A percentile compares a stretch with the other conserved stretches of the same genome.
Conservation (phyloP, 192 early-diverging fungal genomes). For the Coemansia javaensis region DNA sequence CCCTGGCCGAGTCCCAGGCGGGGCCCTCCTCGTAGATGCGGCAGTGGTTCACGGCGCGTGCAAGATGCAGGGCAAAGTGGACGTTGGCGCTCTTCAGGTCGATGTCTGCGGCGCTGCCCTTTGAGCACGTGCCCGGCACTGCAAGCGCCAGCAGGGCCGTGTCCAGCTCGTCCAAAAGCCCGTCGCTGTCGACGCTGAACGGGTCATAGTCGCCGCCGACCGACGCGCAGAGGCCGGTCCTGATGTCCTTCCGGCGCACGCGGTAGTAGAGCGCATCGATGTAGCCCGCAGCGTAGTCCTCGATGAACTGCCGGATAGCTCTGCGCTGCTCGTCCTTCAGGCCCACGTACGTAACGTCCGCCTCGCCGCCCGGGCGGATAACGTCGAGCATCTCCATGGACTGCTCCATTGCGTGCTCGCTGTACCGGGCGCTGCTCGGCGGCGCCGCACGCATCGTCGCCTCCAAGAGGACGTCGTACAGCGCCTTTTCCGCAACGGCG, state of each 20-base stretch:
- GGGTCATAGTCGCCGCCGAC: neutral
- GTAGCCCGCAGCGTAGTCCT: conserved; percentile 23
- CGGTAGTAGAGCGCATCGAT: conserved; percentile 38
- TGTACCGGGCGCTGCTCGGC: neutral
- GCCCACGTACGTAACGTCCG: conserved; percentile 31
- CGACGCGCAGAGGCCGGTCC: neutral
- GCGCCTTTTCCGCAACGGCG: too few relatives aligned
- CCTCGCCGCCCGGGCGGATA: conserved; percentile 34
- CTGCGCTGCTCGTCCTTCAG: conserved; percentile 17
- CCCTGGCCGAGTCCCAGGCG: conserved; percentile 29
- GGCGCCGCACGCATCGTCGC: too few relatives aligned
- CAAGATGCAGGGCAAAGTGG: conserved; percentile 33
- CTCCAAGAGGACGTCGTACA: too few relatives aligned
- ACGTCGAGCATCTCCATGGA: conserved; percentile 21
- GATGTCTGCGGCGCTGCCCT: too few relatives aligned
- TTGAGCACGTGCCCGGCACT: neutral
- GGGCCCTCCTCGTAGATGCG: conserved; percentile 17
- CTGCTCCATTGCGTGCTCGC: conserved; percentile 24
- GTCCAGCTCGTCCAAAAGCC: too few relatives aligned
- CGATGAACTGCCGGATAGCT: conserved; percentile 34
- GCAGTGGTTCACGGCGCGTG: conserved; percentile 14
- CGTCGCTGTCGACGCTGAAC: neutral
- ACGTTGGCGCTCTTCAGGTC: conserved; percentile 6
- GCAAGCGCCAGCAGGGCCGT: neutral
- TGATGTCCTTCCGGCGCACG: conserved; percentile 2